Evolutionary conservation across 1,284 basidiomycete species (phyloP).

Genomic region (Cronartium quercuum): DNA sequence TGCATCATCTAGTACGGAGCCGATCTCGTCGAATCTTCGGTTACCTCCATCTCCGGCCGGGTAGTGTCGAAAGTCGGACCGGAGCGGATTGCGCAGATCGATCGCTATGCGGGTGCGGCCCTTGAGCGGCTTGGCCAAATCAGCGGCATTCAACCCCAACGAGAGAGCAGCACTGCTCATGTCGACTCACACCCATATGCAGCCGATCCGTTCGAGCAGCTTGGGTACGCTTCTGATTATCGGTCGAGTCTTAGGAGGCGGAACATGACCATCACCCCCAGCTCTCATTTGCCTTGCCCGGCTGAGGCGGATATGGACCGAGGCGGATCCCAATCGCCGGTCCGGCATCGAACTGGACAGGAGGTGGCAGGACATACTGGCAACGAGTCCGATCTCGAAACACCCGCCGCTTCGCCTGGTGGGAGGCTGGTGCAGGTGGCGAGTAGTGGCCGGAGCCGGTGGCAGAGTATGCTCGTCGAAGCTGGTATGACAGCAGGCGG

Average conservation of each 20-base stretch:
- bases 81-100: slow-evolving; percentile 60
- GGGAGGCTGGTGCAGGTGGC: slow-evolving; percentile 40
- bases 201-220: background rate
- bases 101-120: slow-evolving; percentile 79
- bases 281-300: slow-evolving; percentile 7
- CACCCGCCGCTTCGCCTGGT: slow-evolving; percentile 41
- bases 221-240: background rate
- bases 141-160: slow-evolving; percentile 40
- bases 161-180: background rate
- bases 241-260: background rate
- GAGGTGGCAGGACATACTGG: background rate
- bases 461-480: slow-evolving; percentile 75
- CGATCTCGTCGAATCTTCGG: slow-evolving; percentile 75
- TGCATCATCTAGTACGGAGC: slow-evolving; percentile 64
- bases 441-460: slow-evolving; percentile 63
- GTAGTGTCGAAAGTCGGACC: slow-evolving; percentile 66
- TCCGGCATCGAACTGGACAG: slow-evolving; percentile 26
- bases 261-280: slow-evolving; percentile 5
- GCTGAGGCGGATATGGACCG: background rate
- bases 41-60: slow-evolving; percentile 74
- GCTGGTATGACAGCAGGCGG: slow-evolving; percentile 63
- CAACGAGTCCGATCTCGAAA: slow-evolving; percentile 1
- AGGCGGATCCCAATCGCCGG: slow-evolving; percentile 4
- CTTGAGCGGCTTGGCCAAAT: slow-evolving; percentile 63
- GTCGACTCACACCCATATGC: background rate